A percentile compares a stretch with the other conserved stretches of the same genome.
phyloP scores from a whole-genome alignment of 2,329 filamentous ascomycete genomes.

The Leptographium flavum region DNA sequence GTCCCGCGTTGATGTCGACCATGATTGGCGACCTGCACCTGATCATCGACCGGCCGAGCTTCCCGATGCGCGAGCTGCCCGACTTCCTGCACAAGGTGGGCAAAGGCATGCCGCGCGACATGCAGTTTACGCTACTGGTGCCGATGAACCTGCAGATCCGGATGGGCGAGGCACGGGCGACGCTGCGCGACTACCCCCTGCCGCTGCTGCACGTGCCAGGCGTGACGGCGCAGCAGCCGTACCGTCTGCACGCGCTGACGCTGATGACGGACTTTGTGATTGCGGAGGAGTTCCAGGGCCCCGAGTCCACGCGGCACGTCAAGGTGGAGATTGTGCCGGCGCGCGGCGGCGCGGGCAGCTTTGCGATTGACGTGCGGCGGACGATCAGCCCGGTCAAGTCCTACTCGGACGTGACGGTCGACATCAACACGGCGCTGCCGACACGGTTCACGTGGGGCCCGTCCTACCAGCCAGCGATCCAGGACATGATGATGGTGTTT shows the following conservation, averaged over 20 bases:
- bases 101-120: constrained; percentile 92
- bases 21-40: constrained; percentile 76
- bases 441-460: constrained; percentile 95
- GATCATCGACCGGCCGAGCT: constrained; percentile 81
- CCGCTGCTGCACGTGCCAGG: constrained; percentile 82
- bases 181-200: constrained; percentile 82
- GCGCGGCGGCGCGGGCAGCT: constrained; percentile 50
- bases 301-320: constrained; percentile 66
- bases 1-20: constrained; percentile 70
- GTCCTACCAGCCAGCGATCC: constrained; percentile 92
- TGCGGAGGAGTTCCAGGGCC: constrained; percentile 78
- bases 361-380: constrained; percentile 72
- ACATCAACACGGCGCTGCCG: constrained; percentile 84
- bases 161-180: constrained; percentile 80
- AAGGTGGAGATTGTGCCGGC: constrained; percentile 75
- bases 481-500: constrained; percentile 99
- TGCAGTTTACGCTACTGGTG: constrained; percentile 76
- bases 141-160: constrained; percentile 82
- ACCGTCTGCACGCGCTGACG: constrained; percentile 66
- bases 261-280: constrained; percentile 87
- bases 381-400: constrained; percentile 94
- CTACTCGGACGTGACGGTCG: constrained; percentile 81
- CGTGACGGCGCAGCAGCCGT: constrained; percentile 65
- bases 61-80: constrained; percentile 67
- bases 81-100: constrained; percentile 77